A percentile compares a stretch with the other conserved stretches of the same genome.
These are phyloP conservation scores for Euryodendron excelsum DNA, from an alignment of 148 eudicot genomes.

Conservation along the genomic window DNA sequence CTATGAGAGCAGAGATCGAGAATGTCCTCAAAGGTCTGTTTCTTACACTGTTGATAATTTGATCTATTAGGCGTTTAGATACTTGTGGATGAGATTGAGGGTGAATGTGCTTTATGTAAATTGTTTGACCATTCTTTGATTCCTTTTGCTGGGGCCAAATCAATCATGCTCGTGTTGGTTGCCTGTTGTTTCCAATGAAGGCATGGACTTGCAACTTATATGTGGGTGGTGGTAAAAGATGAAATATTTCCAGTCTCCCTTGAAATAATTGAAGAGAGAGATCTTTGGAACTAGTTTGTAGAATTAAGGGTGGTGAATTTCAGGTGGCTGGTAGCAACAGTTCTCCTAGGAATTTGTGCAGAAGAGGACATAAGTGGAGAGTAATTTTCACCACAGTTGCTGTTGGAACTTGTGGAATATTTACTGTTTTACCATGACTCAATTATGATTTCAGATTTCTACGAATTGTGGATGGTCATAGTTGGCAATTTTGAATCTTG, in stretches of 20 bases:
- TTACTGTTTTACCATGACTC: too few species aligned
- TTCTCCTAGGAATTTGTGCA: too few species aligned
- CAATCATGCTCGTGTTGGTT: background rate
- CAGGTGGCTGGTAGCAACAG: too few species aligned
- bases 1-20: conserved; percentile 10
- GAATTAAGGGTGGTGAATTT: too few species aligned
- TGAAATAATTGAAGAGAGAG: conserved; percentile 22
- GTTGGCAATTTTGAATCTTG: conserved; percentile 7
- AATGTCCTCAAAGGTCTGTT: too few species aligned
- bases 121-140: background rate
- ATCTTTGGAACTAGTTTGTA: too few species aligned
- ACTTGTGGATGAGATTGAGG: conserved; percentile 7
- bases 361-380: too few species aligned
- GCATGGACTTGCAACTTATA: background rate
- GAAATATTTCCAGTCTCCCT: background rate
- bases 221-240: background rate
- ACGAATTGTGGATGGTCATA: background rate
- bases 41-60: background rate
- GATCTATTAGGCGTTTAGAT: background rate
- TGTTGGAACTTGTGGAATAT: too few species aligned
- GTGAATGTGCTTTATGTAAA: background rate
- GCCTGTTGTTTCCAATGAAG: conserved; percentile 8
- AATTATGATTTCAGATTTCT: background rate
- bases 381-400: too few species aligned
- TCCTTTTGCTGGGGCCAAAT: background rate